phyloP scores from a whole-genome alignment of 2,329 filamentous ascomycete genomes.

The Penicillium sp. region DNA sequence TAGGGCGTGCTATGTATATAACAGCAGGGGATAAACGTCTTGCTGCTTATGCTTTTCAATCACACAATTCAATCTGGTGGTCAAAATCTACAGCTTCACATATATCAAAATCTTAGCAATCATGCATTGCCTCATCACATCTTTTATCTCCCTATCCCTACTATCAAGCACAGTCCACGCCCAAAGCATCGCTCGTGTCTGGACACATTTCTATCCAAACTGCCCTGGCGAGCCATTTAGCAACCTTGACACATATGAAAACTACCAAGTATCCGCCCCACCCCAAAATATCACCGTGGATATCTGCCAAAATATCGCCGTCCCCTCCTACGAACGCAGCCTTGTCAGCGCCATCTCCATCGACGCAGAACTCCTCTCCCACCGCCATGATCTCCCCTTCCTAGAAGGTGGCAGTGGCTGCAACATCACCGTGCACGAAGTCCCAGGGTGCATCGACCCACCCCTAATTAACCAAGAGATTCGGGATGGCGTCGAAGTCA shows the following conservation, averaged over 20 bases:
- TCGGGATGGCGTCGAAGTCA: slow-evolving; percentile 21
- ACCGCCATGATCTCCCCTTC: slow-evolving; percentile 15
- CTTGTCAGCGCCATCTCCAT: slow-evolving; percentile 30
- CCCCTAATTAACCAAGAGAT: slow-evolving; percentile 28
- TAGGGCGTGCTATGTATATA: slow-evolving; percentile 2
- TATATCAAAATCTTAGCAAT: background rate
- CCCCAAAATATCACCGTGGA: slow-evolving; percentile 22
- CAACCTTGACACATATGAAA: slow-evolving; percentile 23
- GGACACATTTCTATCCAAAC: slow-evolving; percentile 31
- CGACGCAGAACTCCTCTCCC: slow-evolving; percentile 23
- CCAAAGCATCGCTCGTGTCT: slow-evolving; percentile 27
- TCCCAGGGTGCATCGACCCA: slow-evolving; percentile 30
- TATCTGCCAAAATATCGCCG: slow-evolving; percentile 26
- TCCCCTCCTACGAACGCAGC: slow-evolving; percentile 23
- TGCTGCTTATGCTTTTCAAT: background rate
- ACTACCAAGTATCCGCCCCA: slow-evolving; percentile 24
- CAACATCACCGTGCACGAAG: slow-evolving; percentile 35
- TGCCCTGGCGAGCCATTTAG: slow-evolving; percentile 25
- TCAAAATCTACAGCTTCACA: background rate
- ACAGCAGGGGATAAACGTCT: background rate
- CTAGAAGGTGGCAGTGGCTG: slow-evolving; percentile 19
- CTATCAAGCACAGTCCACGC: slow-evolving; percentile 21
- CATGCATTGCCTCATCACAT: slow-evolving; percentile 19
- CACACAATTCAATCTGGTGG: background rate
- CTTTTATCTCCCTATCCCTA: slow-evolving; percentile 16